Base-by-base conservation (phyloP, 1,284 basidiomycete species). In the Xerocomus nothofagi region DNA sequence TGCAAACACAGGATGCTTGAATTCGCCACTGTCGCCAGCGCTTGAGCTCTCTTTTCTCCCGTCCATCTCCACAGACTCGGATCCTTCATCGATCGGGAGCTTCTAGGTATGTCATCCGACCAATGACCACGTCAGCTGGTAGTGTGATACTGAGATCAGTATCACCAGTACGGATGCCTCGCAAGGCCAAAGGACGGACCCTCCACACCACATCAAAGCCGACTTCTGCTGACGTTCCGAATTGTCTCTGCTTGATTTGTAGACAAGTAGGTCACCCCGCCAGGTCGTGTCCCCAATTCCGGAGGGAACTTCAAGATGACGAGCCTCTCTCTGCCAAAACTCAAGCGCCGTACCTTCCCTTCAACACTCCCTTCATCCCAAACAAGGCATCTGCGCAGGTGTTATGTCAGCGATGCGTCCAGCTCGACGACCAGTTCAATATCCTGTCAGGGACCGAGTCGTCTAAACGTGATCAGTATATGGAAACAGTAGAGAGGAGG, bases 221-320 rank as follows among this genome's bases (percentile, higher is more conserved):
- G 7, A n/a, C 27, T 15, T n/a, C 27, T 12, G n/a, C n/a, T 15
- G 40, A 45, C n/a, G 9, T 23, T 17, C 20, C 8, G 27, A 27
- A 30, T 30, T 45, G 40, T 45, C 44, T 45, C 9, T 45, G 44
- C 44, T 18, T 45, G 40, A 18, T 45, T 20, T 45, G 41, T 15
- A 45, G 44, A 30, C 44, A 24, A 30, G 27, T 8, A 3, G 44
- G 44, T 21, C 41, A 45, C n/a, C 40, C 45, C 44, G n/a, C 18
- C 6, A 11, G 24, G 20, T 45, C 41, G 20, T 45, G 40, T 24
- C 44, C 21, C 18, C 27, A 15, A 10, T 45, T 45, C 21, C 44
- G 3, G 40, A 5, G 3, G 21, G 3, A 4, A 14, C 21, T 8
- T 23, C 41, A 41, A 24, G n/a, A 23, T 2, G 44, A 29, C 20